Base-by-base conservation (phyloP, 495 filamentous ascomycete species). In the Penicillium lagena region DNA sequence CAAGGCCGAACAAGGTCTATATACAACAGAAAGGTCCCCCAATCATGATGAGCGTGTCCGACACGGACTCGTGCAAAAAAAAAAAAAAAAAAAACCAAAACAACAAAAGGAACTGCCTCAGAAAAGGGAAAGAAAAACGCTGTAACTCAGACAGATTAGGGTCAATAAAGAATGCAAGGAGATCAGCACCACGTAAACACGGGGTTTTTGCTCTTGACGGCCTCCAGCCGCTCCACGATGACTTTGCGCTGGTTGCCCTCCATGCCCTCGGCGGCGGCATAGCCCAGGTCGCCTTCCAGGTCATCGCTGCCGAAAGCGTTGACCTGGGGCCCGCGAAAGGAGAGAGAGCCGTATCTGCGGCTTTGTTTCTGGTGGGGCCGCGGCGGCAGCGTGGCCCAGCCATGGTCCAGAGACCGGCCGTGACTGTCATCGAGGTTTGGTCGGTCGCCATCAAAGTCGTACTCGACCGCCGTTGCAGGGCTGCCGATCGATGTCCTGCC, bases 181-280 rank as follows among this genome's bases (percentile, higher is more conserved):
- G 39, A 47, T 76, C 70, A 96, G 76, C 94, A 98, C 89, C 93
- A 98, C 33, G 87, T 95, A 67, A 98, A 98, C 11, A 98, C 88
- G 12, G 93, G 93, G 62, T 94, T 93, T 64, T 84, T 87, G 63
- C 81, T 85, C 72, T 96, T 97, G 29, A 98, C 91, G 39, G 89
- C 85, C 71, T 97, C 93, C 42, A 98, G 60, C 54, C 93, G 71
- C 71, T 98, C 93, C 33, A 97, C 91, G 73, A 97, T 97, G 34
- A 98, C 94, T 66, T 90, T 90, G 47, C 89, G 78, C 62, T 83
- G 79, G 43, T 86, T 85, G 2, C 87, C 86, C 60, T 96, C 89
- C 84, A 90, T 87, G n/a, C 83, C 94, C 60, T 87, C 86, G 1
- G 90, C 90, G 9, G 87, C 94, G 8, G 90, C 89, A 64, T 95